Percentiles rank a stretch among this genome's conserved stretches.
Conservation (phyloP, 2,329 filamentous ascomycete genomes). For the Clarireedia sp. region DNA sequence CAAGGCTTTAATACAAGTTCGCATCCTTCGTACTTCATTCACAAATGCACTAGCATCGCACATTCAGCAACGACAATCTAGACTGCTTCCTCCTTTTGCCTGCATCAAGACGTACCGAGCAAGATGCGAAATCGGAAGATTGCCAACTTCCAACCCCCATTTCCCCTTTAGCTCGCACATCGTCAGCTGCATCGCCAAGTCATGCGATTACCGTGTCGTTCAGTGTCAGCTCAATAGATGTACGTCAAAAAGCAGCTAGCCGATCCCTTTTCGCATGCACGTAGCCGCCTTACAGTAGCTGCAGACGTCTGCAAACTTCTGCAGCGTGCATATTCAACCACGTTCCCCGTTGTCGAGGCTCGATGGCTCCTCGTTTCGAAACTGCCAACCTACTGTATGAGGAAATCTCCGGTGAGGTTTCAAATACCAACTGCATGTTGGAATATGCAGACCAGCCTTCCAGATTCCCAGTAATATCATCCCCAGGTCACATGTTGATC, state of each 20-base stretch:
- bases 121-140: not conserved
- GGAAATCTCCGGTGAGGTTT: not conserved
- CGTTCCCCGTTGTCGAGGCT: not conserved
- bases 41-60: no score
- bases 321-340: not conserved
- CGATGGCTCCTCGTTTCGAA: not conserved
- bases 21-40: no score
- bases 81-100: no score
- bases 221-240: not conserved
- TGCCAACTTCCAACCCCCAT: not conserved
- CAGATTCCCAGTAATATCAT: not conserved
- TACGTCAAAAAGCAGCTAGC: not conserved
- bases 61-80: no score
- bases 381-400: not conserved
- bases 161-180: not conserved
- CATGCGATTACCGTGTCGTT: no score
- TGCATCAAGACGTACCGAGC: not conserved
- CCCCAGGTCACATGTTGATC: not conserved
- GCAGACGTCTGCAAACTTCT: not conserved
- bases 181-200: no score
- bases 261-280: not conserved
- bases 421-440: not conserved
- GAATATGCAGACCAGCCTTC: not conserved
- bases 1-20: no score
- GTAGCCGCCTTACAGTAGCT: not conserved